A percentile compares a stretch with the other conserved stretches of the same genome.
These are phyloP conservation scores for Bipolaris gigantea DNA, from an alignment of 2,329 filamentous ascomycete genomes.

Conservation along the genomic window DNA sequence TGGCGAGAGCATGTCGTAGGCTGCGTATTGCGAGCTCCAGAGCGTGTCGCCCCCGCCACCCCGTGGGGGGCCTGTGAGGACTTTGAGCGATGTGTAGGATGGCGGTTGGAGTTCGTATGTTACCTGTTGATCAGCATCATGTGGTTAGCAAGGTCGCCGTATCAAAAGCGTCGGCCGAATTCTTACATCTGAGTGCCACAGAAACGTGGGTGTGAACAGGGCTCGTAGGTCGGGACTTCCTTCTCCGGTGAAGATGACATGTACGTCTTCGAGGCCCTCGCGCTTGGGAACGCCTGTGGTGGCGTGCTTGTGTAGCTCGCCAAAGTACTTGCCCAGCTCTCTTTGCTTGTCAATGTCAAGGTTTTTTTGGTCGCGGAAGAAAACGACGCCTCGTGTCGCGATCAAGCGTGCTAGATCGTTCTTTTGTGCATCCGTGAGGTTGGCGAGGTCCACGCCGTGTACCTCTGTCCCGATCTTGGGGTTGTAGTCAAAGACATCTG, in stretches of 20 bases:
- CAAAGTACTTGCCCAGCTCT: slow-evolving; percentile 56
- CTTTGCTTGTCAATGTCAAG: slow-evolving; percentile 58
- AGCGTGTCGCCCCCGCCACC: slow-evolving; percentile 61
- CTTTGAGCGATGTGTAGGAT: slow-evolving; percentile 60
- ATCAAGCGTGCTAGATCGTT: slow-evolving; percentile 59
- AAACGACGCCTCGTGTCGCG: slow-evolving; percentile 59
- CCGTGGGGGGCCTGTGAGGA: slow-evolving; percentile 56
- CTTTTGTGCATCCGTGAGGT: slow-evolving; percentile 55
- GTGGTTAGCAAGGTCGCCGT: background rate
- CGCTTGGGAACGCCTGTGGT: slow-evolving; percentile 56
- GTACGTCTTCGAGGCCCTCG: slow-evolving; percentile 58
- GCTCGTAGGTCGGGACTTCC: slow-evolving; percentile 57
- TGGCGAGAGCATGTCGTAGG: slow-evolving; percentile 59
- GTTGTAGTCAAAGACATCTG: slow-evolving; percentile 60
- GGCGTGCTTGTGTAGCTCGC: slow-evolving; percentile 58
- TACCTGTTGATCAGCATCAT: slow-evolving; percentile 50
- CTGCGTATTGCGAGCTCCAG: slow-evolving; percentile 61
- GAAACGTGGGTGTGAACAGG: slow-evolving; percentile 57
- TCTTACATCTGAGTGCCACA: slow-evolving; percentile 59
- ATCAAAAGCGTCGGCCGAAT: no score
- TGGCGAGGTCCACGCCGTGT: slow-evolving; percentile 54
- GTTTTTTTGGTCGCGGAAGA: slow-evolving; percentile 60
- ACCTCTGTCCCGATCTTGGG: slow-evolving; percentile 60
- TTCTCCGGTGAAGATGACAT: slow-evolving; percentile 59
- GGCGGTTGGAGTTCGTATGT: slow-evolving; percentile 62